A percentile compares a stretch with the other conserved stretches of the same genome.
phyloP scores from a whole-genome alignment of 805 yeast genomes.

The Sugiyamaella valdiviana region DNA sequence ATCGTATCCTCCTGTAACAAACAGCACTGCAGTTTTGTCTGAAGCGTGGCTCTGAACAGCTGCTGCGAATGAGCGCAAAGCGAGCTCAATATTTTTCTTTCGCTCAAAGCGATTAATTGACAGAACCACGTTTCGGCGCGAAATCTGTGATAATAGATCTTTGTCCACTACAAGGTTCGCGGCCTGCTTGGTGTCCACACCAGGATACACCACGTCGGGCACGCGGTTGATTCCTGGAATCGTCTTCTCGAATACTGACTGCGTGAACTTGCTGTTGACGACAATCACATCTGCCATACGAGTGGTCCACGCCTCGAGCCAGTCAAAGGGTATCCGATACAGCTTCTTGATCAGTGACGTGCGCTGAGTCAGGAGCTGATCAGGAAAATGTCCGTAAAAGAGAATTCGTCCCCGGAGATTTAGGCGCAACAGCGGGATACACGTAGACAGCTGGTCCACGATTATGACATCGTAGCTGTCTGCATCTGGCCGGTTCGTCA shows the following conservation, averaged over 20 bases:
- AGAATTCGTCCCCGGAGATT: slow-evolving; percentile 44
- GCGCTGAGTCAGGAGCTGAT: slow-evolving; percentile 64
- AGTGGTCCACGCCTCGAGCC: slow-evolving; percentile 76
- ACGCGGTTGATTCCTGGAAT: slow-evolving; percentile 39
- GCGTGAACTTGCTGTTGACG: slow-evolving; percentile 86
- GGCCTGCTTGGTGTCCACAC: slow-evolving; percentile 50
- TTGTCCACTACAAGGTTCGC: neutral
- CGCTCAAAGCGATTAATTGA: slow-evolving; percentile 87
- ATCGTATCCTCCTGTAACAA: slow-evolving; percentile 92
- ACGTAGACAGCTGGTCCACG: slow-evolving; percentile 82
- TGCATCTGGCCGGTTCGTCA: slow-evolving; percentile 42
- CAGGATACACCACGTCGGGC: slow-evolving; percentile 66
- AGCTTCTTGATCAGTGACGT: slow-evolving; percentile 48
- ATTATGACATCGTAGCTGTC: slow-evolving; percentile 61
- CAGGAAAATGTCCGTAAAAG: slow-evolving; percentile 97
- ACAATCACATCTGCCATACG: slow-evolving; percentile 68
- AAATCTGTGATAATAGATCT: slow-evolving; percentile 16
- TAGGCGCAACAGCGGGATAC: slow-evolving; percentile 61
- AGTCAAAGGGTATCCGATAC: slow-evolving; percentile 79
- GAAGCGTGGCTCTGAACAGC: slow-evolving; percentile 30
- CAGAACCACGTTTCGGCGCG: slow-evolving; percentile 41
- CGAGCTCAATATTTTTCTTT: slow-evolving; percentile 75
- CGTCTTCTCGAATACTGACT: slow-evolving; percentile 55
- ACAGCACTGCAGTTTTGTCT: slow-evolving; percentile 38
- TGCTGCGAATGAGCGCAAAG: slow-evolving; percentile 58